Conservation (phyloP, 1,139 yeast species). For the Yamadazyma spencermartinsiae region DNA sequence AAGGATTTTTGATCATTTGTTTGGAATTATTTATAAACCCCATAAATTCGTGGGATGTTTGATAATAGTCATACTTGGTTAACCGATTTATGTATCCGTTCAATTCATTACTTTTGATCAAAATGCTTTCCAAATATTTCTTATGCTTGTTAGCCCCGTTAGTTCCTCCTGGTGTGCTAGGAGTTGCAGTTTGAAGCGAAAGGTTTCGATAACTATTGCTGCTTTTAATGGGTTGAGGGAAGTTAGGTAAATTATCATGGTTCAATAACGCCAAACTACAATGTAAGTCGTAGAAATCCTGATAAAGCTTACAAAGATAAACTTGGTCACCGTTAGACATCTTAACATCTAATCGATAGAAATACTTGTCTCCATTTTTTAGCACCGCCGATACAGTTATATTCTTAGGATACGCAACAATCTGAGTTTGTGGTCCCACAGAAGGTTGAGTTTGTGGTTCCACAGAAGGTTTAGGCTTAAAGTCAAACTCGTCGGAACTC, state of each 20-base stretch:
- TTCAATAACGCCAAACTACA: conserved; percentile 20
- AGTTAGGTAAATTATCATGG: conserved; percentile 27
- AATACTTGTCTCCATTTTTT: conserved; percentile 34
- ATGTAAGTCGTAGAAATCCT: conserved; percentile 46
- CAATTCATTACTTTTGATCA: conserved; percentile 33
- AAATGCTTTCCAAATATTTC: conserved; percentile 22
- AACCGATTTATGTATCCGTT: conserved; percentile 34
- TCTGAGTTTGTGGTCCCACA: neutral
- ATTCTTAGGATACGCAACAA: conserved; percentile 27
- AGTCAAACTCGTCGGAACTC: conserved; percentile 15
- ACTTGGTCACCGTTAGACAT: conserved; percentile 31
- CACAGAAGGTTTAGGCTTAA: too few relatives aligned
- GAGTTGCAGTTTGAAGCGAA: conserved; percentile 6
- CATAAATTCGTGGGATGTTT: conserved; percentile 18
- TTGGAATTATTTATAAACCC: conserved; percentile 15
- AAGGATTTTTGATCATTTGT: conserved; percentile 10
- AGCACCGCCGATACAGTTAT: conserved; percentile 38
- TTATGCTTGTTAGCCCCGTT: conserved; percentile 12
- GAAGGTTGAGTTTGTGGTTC: too few relatives aligned
- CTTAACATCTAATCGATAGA: conserved; percentile 44
- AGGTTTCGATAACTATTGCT: conserved; percentile 1
- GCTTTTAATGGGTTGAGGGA: conserved; percentile 37
- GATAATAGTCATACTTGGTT: conserved; percentile 17
- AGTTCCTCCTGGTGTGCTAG: neutral
- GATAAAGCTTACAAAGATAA: conserved; percentile 40